Base-by-base conservation (phyloP, 257 asterid species). In the Buddleja alternifolia region DNA sequence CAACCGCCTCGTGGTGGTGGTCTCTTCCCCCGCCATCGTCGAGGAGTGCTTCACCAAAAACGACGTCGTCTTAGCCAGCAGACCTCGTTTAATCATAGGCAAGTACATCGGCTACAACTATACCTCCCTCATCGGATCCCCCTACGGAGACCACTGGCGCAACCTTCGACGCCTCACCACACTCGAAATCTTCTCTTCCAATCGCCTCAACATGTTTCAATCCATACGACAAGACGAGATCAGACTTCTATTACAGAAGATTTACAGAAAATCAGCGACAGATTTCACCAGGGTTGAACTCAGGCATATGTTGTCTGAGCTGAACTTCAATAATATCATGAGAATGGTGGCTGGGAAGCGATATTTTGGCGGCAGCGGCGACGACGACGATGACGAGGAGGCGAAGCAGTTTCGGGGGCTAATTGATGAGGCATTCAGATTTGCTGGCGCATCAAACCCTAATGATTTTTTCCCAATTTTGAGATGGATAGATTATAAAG, bases 21-120 rank as follows among this genome's bases (percentile, higher is more conserved):
- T 73, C 12, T 85, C 92, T 5, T 83, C 92, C 4, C 69, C 81
- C 0, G 59, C 72, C 34, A 36, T 61, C 12, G 90, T 44, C 2
- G 90, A 83, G 24, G 90, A 88, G 67, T 88, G 95, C 36, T 86
- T 88, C 84, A 86, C 85, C 48, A 77, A 69, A 12, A 88, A 86
- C 66, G 93, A 88, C 54, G 17, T 78, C 25, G 76, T 81, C 0
- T 41, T 88, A 3, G 90, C 96, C 55, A 76, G 81, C 57, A 60
- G 93, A 17, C 89, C 96, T 2, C 66, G 59, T 25, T 12, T 40
- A n/a, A 4, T 71, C 10, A 5, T 63, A 0, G 80, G 74, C 2
- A 73, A 79, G 19, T 70, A 66, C 77, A 1, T 79, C 11, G 82
- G 87, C 34, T 82, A 79, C 17, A 60, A 79, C 62, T 16, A 59